Base-by-base conservation (phyloP, 306 rosid species). In the Acmispon strigosus region DNA sequence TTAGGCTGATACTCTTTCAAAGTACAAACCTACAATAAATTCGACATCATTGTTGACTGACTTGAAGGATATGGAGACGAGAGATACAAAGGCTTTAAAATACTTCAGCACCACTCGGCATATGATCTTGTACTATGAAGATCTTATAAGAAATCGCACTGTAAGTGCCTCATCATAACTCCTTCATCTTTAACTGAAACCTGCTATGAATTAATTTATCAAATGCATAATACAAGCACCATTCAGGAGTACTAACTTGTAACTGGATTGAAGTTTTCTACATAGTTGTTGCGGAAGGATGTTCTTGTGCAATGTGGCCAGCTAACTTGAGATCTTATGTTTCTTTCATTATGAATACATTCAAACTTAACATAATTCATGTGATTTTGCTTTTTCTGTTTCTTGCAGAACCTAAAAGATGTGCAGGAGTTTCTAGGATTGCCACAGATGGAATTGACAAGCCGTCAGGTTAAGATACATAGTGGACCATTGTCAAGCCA, bases 381-480 rank as follows among this genome's bases (percentile, higher is more conserved):
- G 1, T 53, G 12, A 10, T 47, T 22, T 37, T 29, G 4, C 7
- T 13, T 19, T 72, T 48, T 62, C 13, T 42, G 49, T 69, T 62
- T 61, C 50, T 60, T 66, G 82, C 92, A 93, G 98, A 86, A 70
- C 73, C 85, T 93, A 62, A 83, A 83, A 36, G 94, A 83, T 12
- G 96, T 93, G 71, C 84, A 64, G 75, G 86, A 81, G 58, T 93
- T 93, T 78, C 78, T 90, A 41, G 76, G 90, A 57, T 74, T 93
- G 76, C 96, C 94, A 1, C 50, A 10, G 70, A 85, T 56, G 90
- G 76, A 80, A 75, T 74, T 90, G 75, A 79, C 49, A n/a, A 93
- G 98, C 78, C 86, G 88, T 43, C 97, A 93, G 73, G 82, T 93
- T 19, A 90, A 90, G 82, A 93, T 93, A 74, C 97, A 87, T 72